Evolutionary conservation across 2,329 filamentous ascomycete genomes (phyloP).

Genomic region (Calcarisporium arbuscula): DNA sequence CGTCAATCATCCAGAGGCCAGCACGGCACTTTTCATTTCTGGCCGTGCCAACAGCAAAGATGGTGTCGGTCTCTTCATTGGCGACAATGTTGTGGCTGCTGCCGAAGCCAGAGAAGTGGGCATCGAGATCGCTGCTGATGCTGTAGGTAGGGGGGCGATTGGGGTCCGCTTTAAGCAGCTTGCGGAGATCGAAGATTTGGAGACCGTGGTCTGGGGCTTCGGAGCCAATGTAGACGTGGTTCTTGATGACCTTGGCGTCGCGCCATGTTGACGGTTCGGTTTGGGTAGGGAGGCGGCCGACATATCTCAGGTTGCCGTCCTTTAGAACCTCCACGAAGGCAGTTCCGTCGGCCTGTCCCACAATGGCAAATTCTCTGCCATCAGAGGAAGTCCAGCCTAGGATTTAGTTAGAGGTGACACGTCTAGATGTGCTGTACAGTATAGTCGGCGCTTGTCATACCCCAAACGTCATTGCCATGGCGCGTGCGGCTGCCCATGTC

Average conservation of each 20-base stretch:
- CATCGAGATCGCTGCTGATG: constrained; percentile 26
- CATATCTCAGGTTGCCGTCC: constrained; percentile 37
- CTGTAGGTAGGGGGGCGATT: constrained; percentile 28
- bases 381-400: constrained; percentile 38
- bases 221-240: constrained; percentile 32
- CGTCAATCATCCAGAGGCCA: constrained; percentile 50
- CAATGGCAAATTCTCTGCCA: constrained; percentile 42
- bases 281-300: constrained; percentile 40
- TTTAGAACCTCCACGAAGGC: constrained; percentile 41
- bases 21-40: constrained; percentile 35
- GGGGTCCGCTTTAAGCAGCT: constrained; percentile 39
- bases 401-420: too few species aligned
- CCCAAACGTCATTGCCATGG: constrained; percentile 31
- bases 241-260: constrained; percentile 33
- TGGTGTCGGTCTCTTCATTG: constrained; percentile 38
- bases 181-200: constrained; percentile 59
- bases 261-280: constrained; percentile 29
- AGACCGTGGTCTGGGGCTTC: constrained; percentile 47
- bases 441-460: too few species aligned
- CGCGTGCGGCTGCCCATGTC: constrained; percentile 29
- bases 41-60: constrained; percentile 35
- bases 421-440: too few species aligned
- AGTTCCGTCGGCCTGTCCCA: constrained; percentile 43
- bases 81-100: constrained; percentile 47
- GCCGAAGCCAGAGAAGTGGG: constrained; percentile 30